phyloP scores from a whole-genome alignment of 129 eudicot genomes.

The Artemisia annua region DNA sequence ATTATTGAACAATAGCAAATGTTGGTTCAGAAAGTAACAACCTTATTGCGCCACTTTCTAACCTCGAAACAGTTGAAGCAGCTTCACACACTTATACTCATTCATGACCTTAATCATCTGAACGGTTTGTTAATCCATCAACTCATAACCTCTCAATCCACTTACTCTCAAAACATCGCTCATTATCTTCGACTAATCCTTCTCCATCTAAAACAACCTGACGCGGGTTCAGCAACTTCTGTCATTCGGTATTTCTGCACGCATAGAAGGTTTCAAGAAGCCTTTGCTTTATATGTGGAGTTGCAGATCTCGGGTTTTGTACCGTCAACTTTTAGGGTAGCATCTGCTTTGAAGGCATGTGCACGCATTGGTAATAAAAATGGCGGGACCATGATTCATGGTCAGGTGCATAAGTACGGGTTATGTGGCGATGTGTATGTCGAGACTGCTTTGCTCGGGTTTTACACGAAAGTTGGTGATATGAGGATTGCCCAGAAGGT shows the following conservation, averaged over 20 bases:
- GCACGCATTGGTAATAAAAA: conserved; percentile 16
- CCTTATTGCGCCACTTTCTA: conserved; percentile 21
- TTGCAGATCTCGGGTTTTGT: conserved; percentile 23
- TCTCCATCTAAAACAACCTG: conserved; percentile 24
- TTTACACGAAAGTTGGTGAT: conserved; percentile 40
- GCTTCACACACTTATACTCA: conserved; percentile 31
- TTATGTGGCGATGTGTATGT: conserved; percentile 48
- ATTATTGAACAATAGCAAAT: conserved; percentile 18
- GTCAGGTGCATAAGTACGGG: conserved; percentile 41
- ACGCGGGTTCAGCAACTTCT: conserved; percentile 24
- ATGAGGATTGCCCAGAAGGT: conserved; percentile 41
- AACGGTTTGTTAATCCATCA: conserved; percentile 22
- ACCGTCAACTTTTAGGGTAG: conserved; percentile 31
- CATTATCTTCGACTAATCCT: conserved; percentile 27
- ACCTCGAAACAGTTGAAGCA: conserved; percentile 34
- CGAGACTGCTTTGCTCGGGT: conserved; percentile 46
- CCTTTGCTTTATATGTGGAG: conserved; percentile 23
- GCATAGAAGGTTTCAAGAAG: conserved; percentile 29
- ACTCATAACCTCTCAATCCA: conserved; percentile 24
- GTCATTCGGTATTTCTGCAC: conserved; percentile 35
- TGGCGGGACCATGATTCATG: conserved; percentile 39
- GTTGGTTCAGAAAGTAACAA: conserved; percentile 31
- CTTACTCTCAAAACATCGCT: neutral
- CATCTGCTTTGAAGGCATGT: conserved; percentile 43
- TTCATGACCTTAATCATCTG: conserved; percentile 33